A percentile compares a stretch with the other conserved stretches of the same genome.
Evolutionary conservation across 2,329 filamentous ascomycete genomes (phyloP).

Genomic region (Xylariaceae sp.): DNA sequence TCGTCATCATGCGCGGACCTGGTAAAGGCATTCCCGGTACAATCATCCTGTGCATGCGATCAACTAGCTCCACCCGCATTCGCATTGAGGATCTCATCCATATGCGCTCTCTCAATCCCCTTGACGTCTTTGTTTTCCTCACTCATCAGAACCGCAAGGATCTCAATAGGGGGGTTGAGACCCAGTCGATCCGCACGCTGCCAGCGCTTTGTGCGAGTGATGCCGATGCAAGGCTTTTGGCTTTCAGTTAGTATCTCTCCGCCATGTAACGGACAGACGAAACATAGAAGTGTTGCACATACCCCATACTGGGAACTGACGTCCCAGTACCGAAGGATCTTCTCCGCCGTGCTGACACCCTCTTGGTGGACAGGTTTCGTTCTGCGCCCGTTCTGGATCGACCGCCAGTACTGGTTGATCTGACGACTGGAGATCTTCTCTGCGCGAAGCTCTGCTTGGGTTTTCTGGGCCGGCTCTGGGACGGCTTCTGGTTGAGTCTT

Average conservation of each 20-base stretch:
- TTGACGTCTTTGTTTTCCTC: conserved; percentile 55
- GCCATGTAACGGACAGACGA: not conserved
- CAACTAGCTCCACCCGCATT: conserved; percentile 35
- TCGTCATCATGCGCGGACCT: conserved; percentile 9
- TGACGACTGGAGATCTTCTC: conserved; percentile 60
- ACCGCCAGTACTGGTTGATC: conserved; percentile 72
- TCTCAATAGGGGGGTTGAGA: conserved; percentile 83
- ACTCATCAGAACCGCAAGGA: conserved; percentile 75
- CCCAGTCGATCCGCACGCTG: conserved; percentile 76
- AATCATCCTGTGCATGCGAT: conserved; percentile 12
- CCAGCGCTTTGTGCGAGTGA: conserved; percentile 78
- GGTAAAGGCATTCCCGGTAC: not conserved
- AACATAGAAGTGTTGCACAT: conserved; percentile 39
- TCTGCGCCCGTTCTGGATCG: conserved; percentile 62
- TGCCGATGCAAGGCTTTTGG: conserved; percentile 77
- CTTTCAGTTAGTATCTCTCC: conserved; percentile 4
- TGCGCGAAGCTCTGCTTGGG: conserved; percentile 52
- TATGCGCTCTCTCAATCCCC: conserved; percentile 61
- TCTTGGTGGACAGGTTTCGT: conserved; percentile 73
- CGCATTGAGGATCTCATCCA: conserved; percentile 61
- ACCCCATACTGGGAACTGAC: conserved; percentile 88
- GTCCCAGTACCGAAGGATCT: conserved; percentile 87
- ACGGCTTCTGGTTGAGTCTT: conserved; percentile 19
- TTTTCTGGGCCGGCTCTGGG: conserved; percentile 36
- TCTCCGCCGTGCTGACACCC: conserved; percentile 67